A percentile compares a stretch with the other conserved stretches of the same genome.
phyloP scores from a whole-genome alignment of 495 filamentous ascomycete species.

The Xylaria flabelliformis region DNA sequence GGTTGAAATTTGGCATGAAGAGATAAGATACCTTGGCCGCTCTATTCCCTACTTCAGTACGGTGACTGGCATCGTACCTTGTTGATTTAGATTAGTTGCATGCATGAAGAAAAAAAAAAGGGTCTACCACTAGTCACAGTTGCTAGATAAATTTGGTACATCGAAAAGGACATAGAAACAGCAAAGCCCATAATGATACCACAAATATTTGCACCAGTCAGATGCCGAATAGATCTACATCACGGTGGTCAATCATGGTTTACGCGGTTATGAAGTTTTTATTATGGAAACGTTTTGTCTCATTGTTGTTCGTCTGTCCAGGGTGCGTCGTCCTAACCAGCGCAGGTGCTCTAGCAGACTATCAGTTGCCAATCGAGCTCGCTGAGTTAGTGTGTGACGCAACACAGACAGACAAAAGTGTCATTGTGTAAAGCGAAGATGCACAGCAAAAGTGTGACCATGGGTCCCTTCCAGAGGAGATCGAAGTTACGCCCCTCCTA shows the following conservation, averaged over 20 bases:
- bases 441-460: constrained; percentile 11
- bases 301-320: constrained; percentile 15
- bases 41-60: not conserved
- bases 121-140: not conserved
- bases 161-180: not conserved
- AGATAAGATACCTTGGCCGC: constrained; percentile 1
- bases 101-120: not conserved
- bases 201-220: not conserved
- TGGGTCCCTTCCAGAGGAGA: constrained; percentile 6
- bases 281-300: constrained; percentile 19
- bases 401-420: constrained; percentile 11
- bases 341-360: not conserved
- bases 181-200: not conserved
- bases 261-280: constrained; percentile 1
- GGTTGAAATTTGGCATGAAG: constrained; percentile 5
- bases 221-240: not conserved
- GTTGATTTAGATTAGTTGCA: constrained; percentile 1
- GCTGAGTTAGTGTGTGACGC: constrained; percentile 10
- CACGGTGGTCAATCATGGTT: not conserved
- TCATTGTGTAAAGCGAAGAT: constrained; percentile 20
- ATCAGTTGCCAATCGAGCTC: not conserved
- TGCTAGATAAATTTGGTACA: not conserved
- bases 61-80: not conserved
- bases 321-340: constrained; percentile 3
- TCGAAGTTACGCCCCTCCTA: not conserved